Percentiles rank a stretch among this genome's conserved stretches.
Evolutionary conservation across 2,329 filamentous ascomycete genomes (phyloP).

Genomic region (Tolypocladium pustulatum): DNA sequence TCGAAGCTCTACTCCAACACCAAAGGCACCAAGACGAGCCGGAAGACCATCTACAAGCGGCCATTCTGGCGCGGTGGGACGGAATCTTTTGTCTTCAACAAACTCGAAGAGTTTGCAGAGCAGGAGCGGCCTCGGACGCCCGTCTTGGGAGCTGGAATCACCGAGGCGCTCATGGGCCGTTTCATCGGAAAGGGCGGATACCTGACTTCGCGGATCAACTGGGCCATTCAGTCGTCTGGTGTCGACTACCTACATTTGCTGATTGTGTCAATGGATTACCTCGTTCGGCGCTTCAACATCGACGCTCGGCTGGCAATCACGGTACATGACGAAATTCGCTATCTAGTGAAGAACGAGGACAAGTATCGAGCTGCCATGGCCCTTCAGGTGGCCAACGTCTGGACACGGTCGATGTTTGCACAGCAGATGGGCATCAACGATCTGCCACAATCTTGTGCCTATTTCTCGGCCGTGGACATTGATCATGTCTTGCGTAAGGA

Average conservation of each 20-base stretch:
- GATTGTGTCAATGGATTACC: constrained; percentile 89
- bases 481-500: constrained; percentile 95
- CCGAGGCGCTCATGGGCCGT: constrained; percentile 81
- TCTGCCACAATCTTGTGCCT: constrained; percentile 86
- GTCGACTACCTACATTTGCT: constrained; percentile 95
- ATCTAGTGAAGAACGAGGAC: constrained; percentile 76
- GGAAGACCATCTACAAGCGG: constrained; percentile 59
- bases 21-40: constrained; percentile 77
- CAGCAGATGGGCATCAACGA: constrained; percentile 96
- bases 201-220: constrained; percentile 94
- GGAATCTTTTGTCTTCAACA: constrained; percentile 97
- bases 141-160: constrained; percentile 89
- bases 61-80: constrained; percentile 94
- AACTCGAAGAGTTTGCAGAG: constrained; percentile 93
- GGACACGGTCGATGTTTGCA: constrained; percentile 95
- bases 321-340: constrained; percentile 95
- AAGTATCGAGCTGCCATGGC: constrained; percentile 87
- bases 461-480: constrained; percentile 91
- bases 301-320: constrained; percentile 81
- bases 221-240: constrained; percentile 95
- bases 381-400: constrained; percentile 85
- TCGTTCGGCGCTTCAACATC: constrained; percentile 76
- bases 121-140: constrained; percentile 86
- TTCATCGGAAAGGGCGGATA: constrained; percentile 85
- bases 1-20: constrained; percentile 76